Evolutionary conservation across 495 filamentous ascomycete species (phyloP), one percentile per base, ranked within the genome.

Genomic region (Aspergillus nidulans): DNA sequence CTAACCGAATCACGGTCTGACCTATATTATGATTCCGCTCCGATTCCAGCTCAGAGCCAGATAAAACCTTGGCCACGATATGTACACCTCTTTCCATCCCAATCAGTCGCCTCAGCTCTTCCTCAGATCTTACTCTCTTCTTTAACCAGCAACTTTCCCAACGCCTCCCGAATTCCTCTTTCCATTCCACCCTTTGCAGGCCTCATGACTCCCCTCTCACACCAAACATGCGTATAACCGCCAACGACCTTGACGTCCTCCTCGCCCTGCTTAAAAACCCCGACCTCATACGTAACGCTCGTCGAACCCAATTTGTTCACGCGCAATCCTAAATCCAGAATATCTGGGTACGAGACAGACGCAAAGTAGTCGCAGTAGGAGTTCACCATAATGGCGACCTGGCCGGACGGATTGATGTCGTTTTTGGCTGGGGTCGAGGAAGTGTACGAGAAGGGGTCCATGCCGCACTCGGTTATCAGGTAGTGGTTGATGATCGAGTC

Each of bases 401-500:
- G 85, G 8, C 64, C 43, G 16, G 51, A 30, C 23, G 38, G 46
- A 36, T 49, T 49, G 19, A 21, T 36, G 16, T 8, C 9, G 46
- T 49, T 49, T 18, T 13, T 23, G 10, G 46, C 7, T 2, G 46
- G 5, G 4, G 18, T 12, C 18, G 49, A 16, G 44, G 36, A 3
- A 15, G 23, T 50, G 68, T 68, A 63, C 23, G 77, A 69, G 25
- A 84, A 78, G 2, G 91, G 94, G 50, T 86, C 74, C 56, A 94
- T 81, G 19, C 80, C 82, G 67, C 91, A 96, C 53, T 89, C 72
- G 30, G 85, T 74, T 51, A 95, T 91, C 5, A 98, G 81, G 67
- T 94, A 98, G 40, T 84, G 77, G 73, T 97, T 98, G 62, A 95
- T 85, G 57, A 96, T 83, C 5, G 89, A 91, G 74, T 98, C 92